Conservation (phyloP, 208 protist species). For the Balamuthia mandrillaris region DNA sequence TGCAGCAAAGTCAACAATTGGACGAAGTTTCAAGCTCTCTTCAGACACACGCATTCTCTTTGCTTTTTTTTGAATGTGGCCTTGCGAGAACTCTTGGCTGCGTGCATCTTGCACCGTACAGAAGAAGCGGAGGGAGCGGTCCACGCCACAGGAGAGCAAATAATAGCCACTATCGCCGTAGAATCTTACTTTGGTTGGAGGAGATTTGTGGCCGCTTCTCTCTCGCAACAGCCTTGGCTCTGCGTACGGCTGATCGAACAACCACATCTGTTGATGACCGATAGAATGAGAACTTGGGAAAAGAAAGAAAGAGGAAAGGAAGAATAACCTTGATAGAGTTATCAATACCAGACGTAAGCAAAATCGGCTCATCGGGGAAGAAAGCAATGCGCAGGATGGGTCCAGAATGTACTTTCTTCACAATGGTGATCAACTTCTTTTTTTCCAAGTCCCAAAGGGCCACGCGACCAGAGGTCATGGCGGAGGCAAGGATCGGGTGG, state of each 20-base stretch:
- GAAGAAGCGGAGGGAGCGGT: conserved; percentile 40
- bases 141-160: background rate
- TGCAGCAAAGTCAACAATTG: conserved; percentile 29
- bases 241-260: conserved; percentile 45
- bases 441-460: conserved; percentile 58
- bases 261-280: conserved; percentile 60
- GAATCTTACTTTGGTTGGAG: conserved; percentile 34
- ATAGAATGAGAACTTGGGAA: background rate
- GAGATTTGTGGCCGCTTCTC: conserved; percentile 45
- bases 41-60: background rate
- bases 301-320: background rate
- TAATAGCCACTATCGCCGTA: conserved; percentile 27
- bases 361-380: conserved; percentile 50
- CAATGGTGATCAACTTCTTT: background rate
- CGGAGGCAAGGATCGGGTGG: conserved; percentile 14
- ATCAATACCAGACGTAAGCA: conserved; percentile 43
- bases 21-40: background rate
- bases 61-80: conserved; percentile 42
- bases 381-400: conserved; percentile 27
- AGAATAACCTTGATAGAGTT: conserved; percentile 47
- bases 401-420: conserved; percentile 20
- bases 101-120: conserved; percentile 18
- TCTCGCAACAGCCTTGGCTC: conserved; percentile 39
- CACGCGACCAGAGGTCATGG: background rate
- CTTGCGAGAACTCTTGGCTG: conserved; percentile 48